Evolutionary conservation across 1,284 basidiomycete species (phyloP).

Genomic region (Tylopilus orsonianus): DNA sequence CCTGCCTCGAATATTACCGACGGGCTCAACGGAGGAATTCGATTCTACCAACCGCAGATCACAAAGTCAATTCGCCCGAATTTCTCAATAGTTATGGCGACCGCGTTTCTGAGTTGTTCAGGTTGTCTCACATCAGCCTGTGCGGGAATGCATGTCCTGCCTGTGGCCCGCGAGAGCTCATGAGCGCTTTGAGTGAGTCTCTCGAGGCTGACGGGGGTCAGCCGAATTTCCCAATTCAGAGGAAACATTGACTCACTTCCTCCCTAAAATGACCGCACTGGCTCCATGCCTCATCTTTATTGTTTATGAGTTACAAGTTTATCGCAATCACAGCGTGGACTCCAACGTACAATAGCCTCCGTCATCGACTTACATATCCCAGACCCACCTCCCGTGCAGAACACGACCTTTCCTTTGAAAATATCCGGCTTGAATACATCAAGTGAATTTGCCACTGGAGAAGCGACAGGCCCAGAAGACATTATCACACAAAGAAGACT

Average conservation of each 20-base stretch:
- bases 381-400: slow-evolving; percentile 88
- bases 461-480: slow-evolving; percentile 23
- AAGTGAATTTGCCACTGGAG: slow-evolving; percentile 52
- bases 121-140: slow-evolving; percentile 86
- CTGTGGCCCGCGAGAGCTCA: slow-evolving; percentile 71
- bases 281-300: slow-evolving; percentile 83
- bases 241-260: slow-evolving; percentile 63
- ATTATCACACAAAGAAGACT: slow-evolving; percentile 8
- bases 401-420: slow-evolving; percentile 91
- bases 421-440: slow-evolving; percentile 75
- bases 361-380: slow-evolving; percentile 94
- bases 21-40: not conserved
- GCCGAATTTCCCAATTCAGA: not conserved
- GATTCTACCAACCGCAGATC: slow-evolving; percentile 68
- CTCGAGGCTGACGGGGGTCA: slow-evolving; percentile 57
- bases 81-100: slow-evolving; percentile 68
- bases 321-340: not conserved
- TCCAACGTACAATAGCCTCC: slow-evolving; percentile 63
- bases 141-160: slow-evolving; percentile 68
- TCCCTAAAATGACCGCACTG: slow-evolving; percentile 78
- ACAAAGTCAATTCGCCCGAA: slow-evolving; percentile 95
- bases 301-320: slow-evolving; percentile 1
- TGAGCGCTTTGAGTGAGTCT: slow-evolving; percentile 72
- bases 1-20: slow-evolving; percentile 43
- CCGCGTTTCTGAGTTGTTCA: slow-evolving; percentile 73